These are phyloP conservation scores for Triglochin maritima DNA, from an alignment of 106 monocot genomes.

Conservation along the genomic window DNA sequence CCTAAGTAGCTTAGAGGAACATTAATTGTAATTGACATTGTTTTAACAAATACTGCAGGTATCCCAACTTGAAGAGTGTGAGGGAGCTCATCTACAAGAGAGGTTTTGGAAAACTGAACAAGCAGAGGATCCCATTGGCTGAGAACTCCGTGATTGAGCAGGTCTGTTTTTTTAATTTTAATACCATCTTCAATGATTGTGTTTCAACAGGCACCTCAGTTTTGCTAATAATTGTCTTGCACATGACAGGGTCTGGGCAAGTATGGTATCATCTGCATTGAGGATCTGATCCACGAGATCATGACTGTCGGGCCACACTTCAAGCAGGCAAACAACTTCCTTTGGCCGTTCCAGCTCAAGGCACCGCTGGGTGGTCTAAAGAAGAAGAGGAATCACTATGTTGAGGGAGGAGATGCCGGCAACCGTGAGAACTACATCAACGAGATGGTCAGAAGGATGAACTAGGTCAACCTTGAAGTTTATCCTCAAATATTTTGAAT, in stretches of 20 bases:
- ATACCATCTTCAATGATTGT: background rate
- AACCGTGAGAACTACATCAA: conserved; percentile 28
- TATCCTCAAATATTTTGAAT: too few relatives aligned
- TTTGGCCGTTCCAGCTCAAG: conserved; percentile 24
- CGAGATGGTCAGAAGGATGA: conserved; percentile 24
- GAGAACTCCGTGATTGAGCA: conserved; percentile 22
- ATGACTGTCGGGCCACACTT: conserved; percentile 24
- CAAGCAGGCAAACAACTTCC: conserved; percentile 25
- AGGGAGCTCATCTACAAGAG: conserved; percentile 39
- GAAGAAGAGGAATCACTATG: conserved; percentile 29
- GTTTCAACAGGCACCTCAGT: background rate
- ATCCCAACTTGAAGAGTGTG: conserved; percentile 36
- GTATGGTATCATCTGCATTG: conserved; percentile 20
- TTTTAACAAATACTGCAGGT: conserved; percentile 7
- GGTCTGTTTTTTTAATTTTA: conserved; percentile 1
- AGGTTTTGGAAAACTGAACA: conserved; percentile 24
- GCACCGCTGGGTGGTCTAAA: conserved; percentile 19
- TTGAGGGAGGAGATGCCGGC: conserved; percentile 25
- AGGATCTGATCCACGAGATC: conserved; percentile 23
- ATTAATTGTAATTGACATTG: background rate
- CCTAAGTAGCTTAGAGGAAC: background rate
- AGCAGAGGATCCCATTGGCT: conserved; percentile 33
- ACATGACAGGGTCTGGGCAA: conserved; percentile 16
- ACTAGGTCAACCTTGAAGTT: conserved; percentile 2
- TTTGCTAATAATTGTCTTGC: background rate